Base-by-base conservation (phyloP, 306 rosid species). In the Biancaea sappan region DNA sequence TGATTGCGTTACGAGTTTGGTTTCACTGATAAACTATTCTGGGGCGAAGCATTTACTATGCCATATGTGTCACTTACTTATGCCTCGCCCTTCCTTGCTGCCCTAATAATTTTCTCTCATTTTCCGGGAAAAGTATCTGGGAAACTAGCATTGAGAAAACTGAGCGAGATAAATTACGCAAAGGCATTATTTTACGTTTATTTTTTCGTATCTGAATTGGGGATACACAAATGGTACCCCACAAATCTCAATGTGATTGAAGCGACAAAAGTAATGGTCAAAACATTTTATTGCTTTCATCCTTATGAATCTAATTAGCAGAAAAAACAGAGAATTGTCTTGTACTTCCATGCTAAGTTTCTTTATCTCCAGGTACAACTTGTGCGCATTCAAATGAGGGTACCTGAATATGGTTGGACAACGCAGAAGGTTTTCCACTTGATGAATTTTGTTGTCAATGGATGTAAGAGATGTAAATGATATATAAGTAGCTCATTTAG, bases 371-470 rank as follows among this genome's bases (percentile, higher is more conserved):
- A 91, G 94, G 79, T 87, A 8, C 97, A 91, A 89, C 73, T 91
- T 38, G 73, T 85, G 52, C 83, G 97, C 12, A 89, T 91, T 87
- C 92, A 91, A 63, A 63, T 81, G 77, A 85, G 94, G 78, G 92
- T 91, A 4, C 94, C 91, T 8, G 97, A 89, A 81, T 91, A 78
- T 81, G 97, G 92, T 13, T 91, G 97, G 92, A 91, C 97, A 57
- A 91, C 94, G 13, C 94, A 91, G 80, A 91, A 87, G 82, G 87
- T 84, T 79, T 91, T 91, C 85, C 97, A 91, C 82, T 82, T 89
- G 88, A 87, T 91, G 97, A 91, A 91, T 80, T 87, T 87, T 74
- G 18, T 85, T 65, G 94, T 87, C 67, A 89, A 91, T 75, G 94
- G 92, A 82, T 52, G 97, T 91, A 82, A 85, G 84, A 32, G 52